These are phyloP conservation scores for Deuterostichococcus epilithicus DNA, from an alignment of 139 green algal species.

Conservation along the genomic window DNA sequence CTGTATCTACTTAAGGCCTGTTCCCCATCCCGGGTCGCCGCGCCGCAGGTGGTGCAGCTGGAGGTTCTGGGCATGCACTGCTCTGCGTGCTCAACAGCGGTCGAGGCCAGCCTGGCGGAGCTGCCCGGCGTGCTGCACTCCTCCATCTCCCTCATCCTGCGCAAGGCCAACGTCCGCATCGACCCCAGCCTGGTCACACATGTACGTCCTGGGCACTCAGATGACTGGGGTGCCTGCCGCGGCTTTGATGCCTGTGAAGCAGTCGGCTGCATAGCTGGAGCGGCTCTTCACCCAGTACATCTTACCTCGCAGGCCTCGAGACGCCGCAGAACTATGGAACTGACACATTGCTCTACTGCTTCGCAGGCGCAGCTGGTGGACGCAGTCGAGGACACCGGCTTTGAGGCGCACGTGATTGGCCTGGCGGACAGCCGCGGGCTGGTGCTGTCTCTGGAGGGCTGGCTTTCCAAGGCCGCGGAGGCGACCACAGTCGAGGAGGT, in stretches of 20 bases:
- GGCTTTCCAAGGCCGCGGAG: slow-evolving; percentile 47
- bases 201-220: too few species aligned
- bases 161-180: slow-evolving; percentile 33
- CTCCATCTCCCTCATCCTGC: slow-evolving; percentile 39
- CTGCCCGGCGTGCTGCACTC: slow-evolving; percentile 42
- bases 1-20: too few species aligned
- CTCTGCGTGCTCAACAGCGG: slow-evolving; percentile 72
- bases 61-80: slow-evolving; percentile 84
- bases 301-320: not conserved
- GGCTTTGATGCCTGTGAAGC: too few species aligned
- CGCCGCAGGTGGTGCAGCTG: slow-evolving; percentile 39
- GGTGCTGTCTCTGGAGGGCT: not conserved
- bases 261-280: too few species aligned
- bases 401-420: slow-evolving; percentile 32
- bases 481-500: slow-evolving; percentile 37
- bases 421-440: not conserved
- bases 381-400: slow-evolving; percentile 59
- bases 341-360: not conserved
- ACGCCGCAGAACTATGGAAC: not conserved
- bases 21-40: too few species aligned
- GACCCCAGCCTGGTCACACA: slow-evolving; percentile 2
- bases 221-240: too few species aligned
- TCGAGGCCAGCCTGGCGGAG: slow-evolving; percentile 53
- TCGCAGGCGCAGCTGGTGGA: slow-evolving; percentile 35
- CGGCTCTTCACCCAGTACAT: too few species aligned